A percentile compares a stretch with the other conserved stretches of the same genome.
These are phyloP conservation scores for Lentinula guzmanii DNA, from an alignment of 768 basidiomycete species.

Conservation along the genomic window DNA sequence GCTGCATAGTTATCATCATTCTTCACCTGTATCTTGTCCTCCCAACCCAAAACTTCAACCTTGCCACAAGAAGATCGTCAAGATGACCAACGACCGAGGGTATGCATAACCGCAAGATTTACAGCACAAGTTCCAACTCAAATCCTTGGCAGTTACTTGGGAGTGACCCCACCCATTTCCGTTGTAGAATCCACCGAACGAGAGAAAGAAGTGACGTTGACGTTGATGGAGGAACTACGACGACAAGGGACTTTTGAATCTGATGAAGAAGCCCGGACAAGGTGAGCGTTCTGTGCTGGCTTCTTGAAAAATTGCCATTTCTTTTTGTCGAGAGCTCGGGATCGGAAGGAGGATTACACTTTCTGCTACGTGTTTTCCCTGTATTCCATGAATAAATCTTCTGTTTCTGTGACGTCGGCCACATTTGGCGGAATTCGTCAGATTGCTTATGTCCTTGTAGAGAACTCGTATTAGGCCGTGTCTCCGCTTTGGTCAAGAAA, in stretches of 20 bases:
- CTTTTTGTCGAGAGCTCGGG: not conserved
- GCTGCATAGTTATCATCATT: not conserved
- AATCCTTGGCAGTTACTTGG: constrained; percentile 50
- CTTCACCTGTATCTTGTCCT: not conserved
- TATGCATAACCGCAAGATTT: constrained; percentile 16
- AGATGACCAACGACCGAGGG: constrained; percentile 39
- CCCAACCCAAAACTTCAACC: not conserved
- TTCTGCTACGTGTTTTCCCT: not conserved
- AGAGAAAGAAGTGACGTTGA: constrained; percentile 77
- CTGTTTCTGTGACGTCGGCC: not conserved
- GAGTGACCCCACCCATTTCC: constrained; percentile 85
- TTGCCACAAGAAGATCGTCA: constrained; percentile 3
- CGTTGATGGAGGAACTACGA: constrained; percentile 87
- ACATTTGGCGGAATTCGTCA: not conserved
- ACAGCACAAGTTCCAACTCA: constrained; percentile 3
- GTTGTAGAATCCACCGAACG: constrained; percentile 64
- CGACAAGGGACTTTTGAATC: constrained; percentile 85
- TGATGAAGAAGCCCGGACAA: constrained; percentile 79
- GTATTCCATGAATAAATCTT: not conserved
- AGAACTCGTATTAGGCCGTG: constrained; percentile 87
- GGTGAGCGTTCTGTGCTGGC: constrained; percentile 46
- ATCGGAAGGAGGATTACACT: not conserved
- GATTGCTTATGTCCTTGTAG: constrained; percentile 34
- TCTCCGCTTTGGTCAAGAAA: constrained; percentile 84
- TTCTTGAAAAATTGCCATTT: not conserved